Percentiles rank a stretch among this genome's conserved stretches.
Conservation (phyloP, 345 rosid species). For the Lumnitzera racemosa region DNA sequence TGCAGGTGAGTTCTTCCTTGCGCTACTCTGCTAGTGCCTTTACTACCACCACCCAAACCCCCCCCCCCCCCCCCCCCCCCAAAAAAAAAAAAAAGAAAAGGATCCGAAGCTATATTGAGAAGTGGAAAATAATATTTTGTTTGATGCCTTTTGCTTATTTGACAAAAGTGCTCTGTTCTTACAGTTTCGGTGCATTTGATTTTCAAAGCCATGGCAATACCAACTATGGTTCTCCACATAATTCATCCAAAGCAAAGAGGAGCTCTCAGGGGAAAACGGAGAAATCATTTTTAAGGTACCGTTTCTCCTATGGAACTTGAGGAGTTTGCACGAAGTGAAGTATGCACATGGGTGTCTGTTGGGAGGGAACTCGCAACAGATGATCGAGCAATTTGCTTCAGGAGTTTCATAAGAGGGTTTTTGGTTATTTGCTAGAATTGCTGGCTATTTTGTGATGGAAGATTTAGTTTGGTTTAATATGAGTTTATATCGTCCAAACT, state of each 20-base stretch:
- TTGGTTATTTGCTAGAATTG: no score
- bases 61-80: no score
- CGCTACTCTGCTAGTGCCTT: background rate
- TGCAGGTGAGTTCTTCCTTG: slow-evolving; percentile 50
- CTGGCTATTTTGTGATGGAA: no score
- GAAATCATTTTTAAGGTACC: slow-evolving; percentile 94
- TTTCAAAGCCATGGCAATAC: slow-evolving; percentile 81
- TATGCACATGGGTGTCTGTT: no score
- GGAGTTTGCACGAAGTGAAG: no score
- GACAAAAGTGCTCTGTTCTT: background rate
- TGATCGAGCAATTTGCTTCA: no score
- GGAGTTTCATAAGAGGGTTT: no score
- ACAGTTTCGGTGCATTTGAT: slow-evolving; percentile 85
- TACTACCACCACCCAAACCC: background rate
- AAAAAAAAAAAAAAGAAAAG: no score
- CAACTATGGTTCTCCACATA: slow-evolving; percentile 73
- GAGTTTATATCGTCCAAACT: no score
- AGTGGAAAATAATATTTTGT: background rate
- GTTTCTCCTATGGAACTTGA: background rate
- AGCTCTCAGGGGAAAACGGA: slow-evolving; percentile 99
- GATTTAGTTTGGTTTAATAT: no score
- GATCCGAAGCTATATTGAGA: no score
- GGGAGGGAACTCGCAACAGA: no score
- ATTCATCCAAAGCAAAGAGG: slow-evolving; percentile 42
- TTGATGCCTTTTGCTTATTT: slow-evolving; percentile 3